phyloP scores from a whole-genome alignment of 805 yeast species.

The Lipomyces anomalus region DNA sequence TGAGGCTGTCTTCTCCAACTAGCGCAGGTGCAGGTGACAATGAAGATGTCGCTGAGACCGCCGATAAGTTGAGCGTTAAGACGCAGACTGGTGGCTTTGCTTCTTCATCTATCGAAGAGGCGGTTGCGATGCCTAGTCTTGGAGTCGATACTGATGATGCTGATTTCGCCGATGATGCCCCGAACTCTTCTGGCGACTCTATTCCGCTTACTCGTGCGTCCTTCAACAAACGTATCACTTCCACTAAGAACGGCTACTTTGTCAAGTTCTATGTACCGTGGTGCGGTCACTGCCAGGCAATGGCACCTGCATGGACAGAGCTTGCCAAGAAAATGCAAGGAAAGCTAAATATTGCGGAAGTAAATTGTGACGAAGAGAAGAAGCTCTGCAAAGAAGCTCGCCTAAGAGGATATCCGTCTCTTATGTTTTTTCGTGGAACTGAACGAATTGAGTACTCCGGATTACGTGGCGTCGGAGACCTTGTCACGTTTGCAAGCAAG shows the following conservation, averaged over 20 bases:
- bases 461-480: slow-evolving; percentile 31
- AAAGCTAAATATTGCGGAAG: slow-evolving; percentile 36
- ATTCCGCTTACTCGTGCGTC: slow-evolving; percentile 28
- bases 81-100: not conserved
- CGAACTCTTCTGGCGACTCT: slow-evolving; percentile 36
- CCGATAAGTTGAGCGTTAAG: slow-evolving; percentile 6
- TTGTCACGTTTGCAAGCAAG: slow-evolving; percentile 33
- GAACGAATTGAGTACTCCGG: slow-evolving; percentile 31
- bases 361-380: slow-evolving; percentile 35
- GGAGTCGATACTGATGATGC: slow-evolving; percentile 9
- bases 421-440: slow-evolving; percentile 28
- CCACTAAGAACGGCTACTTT: slow-evolving; percentile 35
- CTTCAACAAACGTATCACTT: slow-evolving; percentile 29
- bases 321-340: slow-evolving; percentile 33
- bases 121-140: too few relatives aligned
- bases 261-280: slow-evolving; percentile 39
- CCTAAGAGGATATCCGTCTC: slow-evolving; percentile 30
- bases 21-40: not conserved
- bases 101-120: slow-evolving; percentile 7
- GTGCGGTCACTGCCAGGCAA: slow-evolving; percentile 37
- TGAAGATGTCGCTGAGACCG: slow-evolving; percentile 1
- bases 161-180: slow-evolving; percentile 8
- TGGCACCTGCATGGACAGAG: slow-evolving; percentile 36
- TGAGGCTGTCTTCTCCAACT: not conserved
- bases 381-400: slow-evolving; percentile 33